Base-by-base conservation (phyloP, 208 protist genomes). In the Crithidia mellificae region DNA sequence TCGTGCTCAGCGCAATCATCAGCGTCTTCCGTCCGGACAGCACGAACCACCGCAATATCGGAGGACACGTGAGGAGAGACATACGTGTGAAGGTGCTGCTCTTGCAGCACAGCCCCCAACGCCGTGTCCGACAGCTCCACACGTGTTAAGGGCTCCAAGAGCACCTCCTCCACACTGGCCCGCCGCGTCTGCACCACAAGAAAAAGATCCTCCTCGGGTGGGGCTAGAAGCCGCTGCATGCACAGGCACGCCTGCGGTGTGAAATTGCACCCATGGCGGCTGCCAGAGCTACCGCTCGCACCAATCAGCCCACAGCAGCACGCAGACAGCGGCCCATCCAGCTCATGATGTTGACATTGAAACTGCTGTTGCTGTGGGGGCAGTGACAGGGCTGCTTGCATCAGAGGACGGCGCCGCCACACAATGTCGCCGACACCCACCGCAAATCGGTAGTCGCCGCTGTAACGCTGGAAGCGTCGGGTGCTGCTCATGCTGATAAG, bases 371-470 rank as follows among this genome's bases (percentile, higher is more conserved):
- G 4, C 17, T 46, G 34, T 38, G 34, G 34, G 11, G 7, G 34
- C 11, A 5, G 7, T 38, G 34, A 11, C 34, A 6, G 30, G 7
- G 29, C 17, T 9, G 52, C 14, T 7, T 29, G 8, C 38, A 38
- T 44, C n/a, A 61, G n/a, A 3, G 71, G 76, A 1, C 79, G 84
- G 12, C 78, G 82, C 17, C 87, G 84, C 89, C 89, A 95, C 6
- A 95, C 89, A 59, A 95, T 69, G 38, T 95, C 89, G 24, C 89
- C 86, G 1, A 78, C 66, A 17, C 62, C 68, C 17, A 95, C 63
- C 20, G 86, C 82, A 56, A 82, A 85, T 12, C 89, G 89, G 63
- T 95, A 95, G 38, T 95, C 86, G 2, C 89, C 89, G 27, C 51
- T 74, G 73, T 95, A 95, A 20, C 82, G 80, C 69, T 95, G 86